Evolutionary conservation across 164 flowering plant genomes (phyloP).

Genomic region (Brasenia schreberi): DNA sequence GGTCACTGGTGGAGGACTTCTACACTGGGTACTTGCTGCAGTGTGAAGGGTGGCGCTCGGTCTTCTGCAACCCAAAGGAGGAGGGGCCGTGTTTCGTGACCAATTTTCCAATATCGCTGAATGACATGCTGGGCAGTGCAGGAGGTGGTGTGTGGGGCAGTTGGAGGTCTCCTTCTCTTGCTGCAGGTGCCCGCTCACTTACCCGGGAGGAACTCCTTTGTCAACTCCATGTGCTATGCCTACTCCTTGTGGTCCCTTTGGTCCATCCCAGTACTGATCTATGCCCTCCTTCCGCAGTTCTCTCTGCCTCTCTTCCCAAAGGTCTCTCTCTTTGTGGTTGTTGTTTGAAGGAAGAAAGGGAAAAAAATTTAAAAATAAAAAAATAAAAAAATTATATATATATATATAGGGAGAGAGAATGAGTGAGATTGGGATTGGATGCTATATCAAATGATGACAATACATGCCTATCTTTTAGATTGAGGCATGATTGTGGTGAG

Average conservation of each 20-base stretch:
- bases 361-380: too few relatives aligned
- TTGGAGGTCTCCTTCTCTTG: constrained; percentile 45
- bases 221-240: constrained; percentile 32
- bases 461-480: too few relatives aligned
- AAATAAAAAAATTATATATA: too few relatives aligned
- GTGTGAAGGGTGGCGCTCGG: constrained; percentile 67
- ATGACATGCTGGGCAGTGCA: constrained; percentile 41
- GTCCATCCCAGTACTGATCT: constrained; percentile 36
- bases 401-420: too few relatives aligned
- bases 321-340: constrained; percentile 12
- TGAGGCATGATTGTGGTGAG: too few relatives aligned
- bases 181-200: constrained; percentile 31
- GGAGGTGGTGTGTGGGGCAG: constrained; percentile 61
- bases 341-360: too few relatives aligned
- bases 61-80: constrained; percentile 53
- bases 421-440: too few relatives aligned
- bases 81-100: constrained; percentile 56
- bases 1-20: constrained; percentile 69
- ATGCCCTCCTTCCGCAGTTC: constrained; percentile 54
- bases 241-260: constrained; percentile 33
- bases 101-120: constrained; percentile 35
- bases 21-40: constrained; percentile 56
- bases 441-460: too few relatives aligned
- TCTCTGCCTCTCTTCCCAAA: constrained; percentile 61
- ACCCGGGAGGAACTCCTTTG: constrained; percentile 16